Conservation (phyloP, 495 filamentous ascomycete species). For the Aspergillus ellipticus region DNA sequence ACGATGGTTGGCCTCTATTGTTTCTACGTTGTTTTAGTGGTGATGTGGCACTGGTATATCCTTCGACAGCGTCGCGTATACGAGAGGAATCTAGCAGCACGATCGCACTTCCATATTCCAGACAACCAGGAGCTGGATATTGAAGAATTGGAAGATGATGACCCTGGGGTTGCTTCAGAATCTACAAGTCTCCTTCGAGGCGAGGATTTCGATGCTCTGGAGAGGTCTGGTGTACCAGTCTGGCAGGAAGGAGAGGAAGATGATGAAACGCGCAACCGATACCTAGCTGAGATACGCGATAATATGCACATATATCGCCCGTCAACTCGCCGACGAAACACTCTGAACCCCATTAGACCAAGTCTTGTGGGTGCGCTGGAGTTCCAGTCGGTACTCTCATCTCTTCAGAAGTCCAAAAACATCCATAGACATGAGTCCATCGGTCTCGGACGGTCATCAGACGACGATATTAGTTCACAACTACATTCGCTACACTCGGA, state of each 20-base stretch:
- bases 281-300: conserved; percentile 78
- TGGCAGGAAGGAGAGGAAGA: conserved; percentile 60
- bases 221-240: conserved; percentile 52
- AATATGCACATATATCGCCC: conserved; percentile 89
- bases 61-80: conserved; percentile 55
- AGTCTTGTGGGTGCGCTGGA: conserved; percentile 92
- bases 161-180: conserved; percentile 52
- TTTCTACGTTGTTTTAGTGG: conserved; percentile 86
- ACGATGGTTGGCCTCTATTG: conserved; percentile 89
- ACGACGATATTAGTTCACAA: conserved; percentile 49
- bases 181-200: conserved; percentile 49
- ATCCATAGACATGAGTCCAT: conserved; percentile 61
- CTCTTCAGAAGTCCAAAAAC: conserved; percentile 74
- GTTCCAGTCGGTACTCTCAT: conserved; percentile 83
- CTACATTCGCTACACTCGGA: conserved; percentile 39
- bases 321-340: conserved; percentile 60
- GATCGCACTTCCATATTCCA: conserved; percentile 67
- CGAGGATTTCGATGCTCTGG: conserved; percentile 71
- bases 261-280: conserved; percentile 65
- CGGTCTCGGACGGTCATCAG: conserved; percentile 66
- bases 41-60: conserved; percentile 88
- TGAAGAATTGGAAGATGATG: conserved; percentile 69
- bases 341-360: conserved; percentile 79
- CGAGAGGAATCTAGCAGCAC: conserved; percentile 63
- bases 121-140: conserved; percentile 68